Conservation (phyloP, 805 yeast genomes). For the Suhomyces sp. region DNA sequence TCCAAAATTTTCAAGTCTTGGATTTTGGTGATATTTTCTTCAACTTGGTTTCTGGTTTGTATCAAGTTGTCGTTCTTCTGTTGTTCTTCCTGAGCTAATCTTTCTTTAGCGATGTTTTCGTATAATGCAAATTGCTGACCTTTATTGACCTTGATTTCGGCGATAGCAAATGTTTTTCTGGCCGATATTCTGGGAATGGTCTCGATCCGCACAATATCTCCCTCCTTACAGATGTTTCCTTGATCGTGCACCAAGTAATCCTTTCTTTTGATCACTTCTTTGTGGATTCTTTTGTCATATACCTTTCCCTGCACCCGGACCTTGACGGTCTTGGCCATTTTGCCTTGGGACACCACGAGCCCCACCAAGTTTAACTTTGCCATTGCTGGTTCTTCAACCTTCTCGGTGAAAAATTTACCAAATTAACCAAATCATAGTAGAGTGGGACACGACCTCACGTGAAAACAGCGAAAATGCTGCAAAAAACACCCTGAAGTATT, state of each 20-base stretch:
- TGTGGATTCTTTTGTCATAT: conserved; percentile 69
- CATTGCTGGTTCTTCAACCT: conserved; percentile 40
- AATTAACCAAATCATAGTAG: too few species aligned
- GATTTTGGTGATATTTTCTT: conserved; percentile 28
- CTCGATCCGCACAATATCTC: conserved; percentile 92
- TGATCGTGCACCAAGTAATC: conserved; percentile 93
- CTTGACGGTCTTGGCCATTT: conserved; percentile 92
- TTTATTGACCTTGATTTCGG: conserved; percentile 82
- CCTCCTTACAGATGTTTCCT: conserved; percentile 86
- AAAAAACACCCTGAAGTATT: too few species aligned
- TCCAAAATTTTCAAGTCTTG: conserved; percentile 40
- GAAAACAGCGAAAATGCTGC: background rate
- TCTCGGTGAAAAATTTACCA: background rate
- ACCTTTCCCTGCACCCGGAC: conserved; percentile 80
- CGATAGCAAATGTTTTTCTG: conserved; percentile 82
- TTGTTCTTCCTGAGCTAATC: conserved; percentile 66
- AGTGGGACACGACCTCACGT: background rate
- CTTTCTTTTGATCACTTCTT: conserved; percentile 72
- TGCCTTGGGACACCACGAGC: conserved; percentile 91
- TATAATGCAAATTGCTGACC: conserved; percentile 90
- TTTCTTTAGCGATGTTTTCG: conserved; percentile 66
- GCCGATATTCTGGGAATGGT: conserved; percentile 82
- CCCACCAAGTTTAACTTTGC: conserved; percentile 91
- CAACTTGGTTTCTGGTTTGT: conserved; percentile 34
- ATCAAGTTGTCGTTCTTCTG: conserved; percentile 54